Percentiles rank a stretch among this genome's conserved stretches.
Evolutionary conservation across 495 filamentous ascomycete species (phyloP).

Genomic region (Hypoxylon lenormandii): DNA sequence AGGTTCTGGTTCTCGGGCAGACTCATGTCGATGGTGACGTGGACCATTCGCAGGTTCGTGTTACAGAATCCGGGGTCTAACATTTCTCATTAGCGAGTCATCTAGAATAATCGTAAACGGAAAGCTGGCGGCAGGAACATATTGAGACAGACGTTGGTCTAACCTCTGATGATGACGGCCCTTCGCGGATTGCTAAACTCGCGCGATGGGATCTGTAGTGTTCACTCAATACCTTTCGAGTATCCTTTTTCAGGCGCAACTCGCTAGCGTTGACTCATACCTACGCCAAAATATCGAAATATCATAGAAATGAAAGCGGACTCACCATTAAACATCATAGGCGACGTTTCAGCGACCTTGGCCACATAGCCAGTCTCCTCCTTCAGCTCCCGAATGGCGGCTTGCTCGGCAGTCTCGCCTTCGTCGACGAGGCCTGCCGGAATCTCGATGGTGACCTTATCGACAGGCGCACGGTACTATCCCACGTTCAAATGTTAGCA

Average conservation of each 20-base stretch:
- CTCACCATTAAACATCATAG: constrained; percentile 86
- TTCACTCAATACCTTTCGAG: too few relatives aligned
- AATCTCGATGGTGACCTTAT: constrained; percentile 81
- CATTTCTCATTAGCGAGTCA: constrained; percentile 1
- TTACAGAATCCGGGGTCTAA: constrained; percentile 83
- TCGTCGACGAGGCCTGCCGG: constrained; percentile 89
- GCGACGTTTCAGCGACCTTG: constrained; percentile 72
- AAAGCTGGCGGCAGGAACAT: too few relatives aligned
- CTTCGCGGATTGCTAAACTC: too few relatives aligned
- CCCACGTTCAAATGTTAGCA: background rate
- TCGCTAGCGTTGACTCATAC: background rate
- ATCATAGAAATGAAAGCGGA: background rate
- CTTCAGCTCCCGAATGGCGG: constrained; percentile 86
- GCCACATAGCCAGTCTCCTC: constrained; percentile 95
- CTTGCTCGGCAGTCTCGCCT: constrained; percentile 79
- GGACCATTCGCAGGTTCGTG: constrained; percentile 85
- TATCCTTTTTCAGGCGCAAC: background rate
- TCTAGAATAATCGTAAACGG: too few relatives aligned
- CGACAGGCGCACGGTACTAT: constrained; percentile 80
- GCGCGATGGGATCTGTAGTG: too few relatives aligned
- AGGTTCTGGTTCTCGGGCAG: constrained; percentile 74
- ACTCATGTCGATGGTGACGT: constrained; percentile 81
- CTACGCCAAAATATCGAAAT: background rate
- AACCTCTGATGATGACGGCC: too few relatives aligned
- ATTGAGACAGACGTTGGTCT: too few relatives aligned